Conservation (phyloP, 2,329 filamentous ascomycete genomes). For the Alternaria ventricosa region DNA sequence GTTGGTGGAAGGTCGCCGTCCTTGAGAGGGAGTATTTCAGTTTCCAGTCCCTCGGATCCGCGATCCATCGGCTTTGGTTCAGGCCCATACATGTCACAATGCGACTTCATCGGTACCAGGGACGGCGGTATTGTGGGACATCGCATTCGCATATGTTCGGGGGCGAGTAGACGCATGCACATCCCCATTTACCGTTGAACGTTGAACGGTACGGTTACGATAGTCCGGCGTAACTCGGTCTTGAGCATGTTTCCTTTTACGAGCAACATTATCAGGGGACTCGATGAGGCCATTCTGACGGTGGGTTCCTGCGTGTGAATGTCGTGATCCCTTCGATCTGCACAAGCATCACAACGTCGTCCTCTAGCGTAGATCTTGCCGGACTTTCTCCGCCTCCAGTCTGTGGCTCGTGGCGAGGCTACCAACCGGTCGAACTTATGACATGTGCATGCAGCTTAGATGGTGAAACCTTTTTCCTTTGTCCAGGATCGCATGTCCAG, state of each 20-base stretch:
- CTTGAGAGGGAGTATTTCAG: not conserved
- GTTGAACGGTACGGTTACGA: not conserved
- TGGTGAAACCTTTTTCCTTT: not conserved
- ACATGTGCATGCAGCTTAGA: conserved; percentile 1
- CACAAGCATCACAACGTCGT: conserved; percentile 9
- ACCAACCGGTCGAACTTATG: conserved; percentile 2
- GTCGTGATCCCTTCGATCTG: not conserved
- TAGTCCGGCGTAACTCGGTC: not conserved
- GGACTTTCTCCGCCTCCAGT: conserved; percentile 4
- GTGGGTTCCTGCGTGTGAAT: not conserved
- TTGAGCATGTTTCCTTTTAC: not conserved
- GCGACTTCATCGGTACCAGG: not conserved
- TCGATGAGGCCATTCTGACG: not conserved
- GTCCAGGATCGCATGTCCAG: conserved; percentile 3
- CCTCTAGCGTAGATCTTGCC: conserved; percentile 7
- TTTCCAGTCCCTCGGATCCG: conserved; percentile 4
- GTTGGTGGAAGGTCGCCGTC: not conserved
- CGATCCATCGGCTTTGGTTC: not conserved
- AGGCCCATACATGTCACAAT: not conserved
- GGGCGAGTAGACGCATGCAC: conserved; percentile 2
- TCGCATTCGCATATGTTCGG: not conserved
- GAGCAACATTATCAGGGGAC: not conserved
- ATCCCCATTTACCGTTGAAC: not conserved
- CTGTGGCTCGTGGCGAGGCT: conserved; percentile 1
- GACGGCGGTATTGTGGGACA: conserved; percentile 9